phyloP scores from a whole-genome alignment of 2,329 filamentous ascomycete genomes.

The Mariannaea elegans region DNA sequence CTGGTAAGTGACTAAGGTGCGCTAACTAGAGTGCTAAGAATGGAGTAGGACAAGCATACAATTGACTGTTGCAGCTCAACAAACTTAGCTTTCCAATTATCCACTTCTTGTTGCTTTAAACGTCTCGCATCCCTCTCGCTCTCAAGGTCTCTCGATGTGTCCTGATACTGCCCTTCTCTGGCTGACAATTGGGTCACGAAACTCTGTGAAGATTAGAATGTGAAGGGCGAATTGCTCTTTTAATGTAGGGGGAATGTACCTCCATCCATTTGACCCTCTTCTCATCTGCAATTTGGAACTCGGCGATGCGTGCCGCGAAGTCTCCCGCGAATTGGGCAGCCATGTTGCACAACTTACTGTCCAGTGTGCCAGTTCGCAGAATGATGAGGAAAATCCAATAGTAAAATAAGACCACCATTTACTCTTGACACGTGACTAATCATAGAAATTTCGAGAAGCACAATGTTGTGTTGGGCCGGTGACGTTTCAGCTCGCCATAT shows the following conservation, averaged over 20 bases:
- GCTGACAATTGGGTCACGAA: background rate
- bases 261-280: background rate
- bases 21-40: background rate
- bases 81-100: background rate
- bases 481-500: background rate
- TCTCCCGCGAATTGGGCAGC: background rate
- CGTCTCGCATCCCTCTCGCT: background rate
- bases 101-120: background rate
- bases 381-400: background rate
- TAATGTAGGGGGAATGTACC: background rate
- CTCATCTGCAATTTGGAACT: background rate
- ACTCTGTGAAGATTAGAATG: background rate
- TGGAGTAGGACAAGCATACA: background rate
- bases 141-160: background rate
- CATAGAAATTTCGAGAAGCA: background rate
- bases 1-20: background rate
- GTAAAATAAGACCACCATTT: background rate
- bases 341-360: background rate
- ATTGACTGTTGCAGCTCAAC: background rate
- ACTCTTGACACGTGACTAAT: background rate
- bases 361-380: background rate
- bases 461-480: background rate
- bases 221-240: background rate
- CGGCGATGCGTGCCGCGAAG: background rate
- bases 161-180: background rate